Base-by-base conservation (phyloP, 106 monocot species). In the Dendrobium officinale region DNA sequence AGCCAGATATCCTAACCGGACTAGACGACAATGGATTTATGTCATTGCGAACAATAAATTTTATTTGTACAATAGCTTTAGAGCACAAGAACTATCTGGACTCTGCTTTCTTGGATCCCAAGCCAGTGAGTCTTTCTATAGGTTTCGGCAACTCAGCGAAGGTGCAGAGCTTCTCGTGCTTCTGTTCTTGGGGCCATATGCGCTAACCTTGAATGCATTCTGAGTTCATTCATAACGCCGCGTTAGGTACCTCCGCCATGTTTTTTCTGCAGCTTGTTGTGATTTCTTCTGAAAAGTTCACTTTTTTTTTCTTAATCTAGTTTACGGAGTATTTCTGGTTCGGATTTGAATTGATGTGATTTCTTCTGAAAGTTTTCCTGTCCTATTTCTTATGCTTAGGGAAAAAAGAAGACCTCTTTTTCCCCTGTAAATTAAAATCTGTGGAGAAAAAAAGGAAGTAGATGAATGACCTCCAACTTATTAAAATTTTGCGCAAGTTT, bases 1-100 rank as follows among this genome's bases (percentile, higher is more conserved):
- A 93, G 93, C 96, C 91, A 91, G 95, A 73, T 91, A 93, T 96
- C 93, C 95, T 96, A 91, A 91, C 93, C 93, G 90, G 92, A 87
- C 93, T 93, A 85, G 95, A 96, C 93, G 91, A 93, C 93, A 96
- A 89, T 90, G 92, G 94, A 95, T 73, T 51, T 10, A 1, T 16
- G 51, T 13, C 1, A 37, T 2, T 37, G 2, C 1, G 0, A 2
- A 2, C 1, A 37, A 37, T 2, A 37, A 37, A 37, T 1, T 37
- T 37, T 37, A 37, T 37, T 37, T 2, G 37, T 37, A 37, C 37
- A 0, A 37, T 37, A 37, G 2, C 3, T 3, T 37, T 37, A 37
- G 37, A 37, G 37, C 1, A 51, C 0, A 51, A 15, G 13, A 51
- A 16, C 3, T 2, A 13, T 51, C 51, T 51, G 2, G 51, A 51